Conservation (phyloP, 495 filamentous ascomycete species). For the Podospora appendiculata region DNA sequence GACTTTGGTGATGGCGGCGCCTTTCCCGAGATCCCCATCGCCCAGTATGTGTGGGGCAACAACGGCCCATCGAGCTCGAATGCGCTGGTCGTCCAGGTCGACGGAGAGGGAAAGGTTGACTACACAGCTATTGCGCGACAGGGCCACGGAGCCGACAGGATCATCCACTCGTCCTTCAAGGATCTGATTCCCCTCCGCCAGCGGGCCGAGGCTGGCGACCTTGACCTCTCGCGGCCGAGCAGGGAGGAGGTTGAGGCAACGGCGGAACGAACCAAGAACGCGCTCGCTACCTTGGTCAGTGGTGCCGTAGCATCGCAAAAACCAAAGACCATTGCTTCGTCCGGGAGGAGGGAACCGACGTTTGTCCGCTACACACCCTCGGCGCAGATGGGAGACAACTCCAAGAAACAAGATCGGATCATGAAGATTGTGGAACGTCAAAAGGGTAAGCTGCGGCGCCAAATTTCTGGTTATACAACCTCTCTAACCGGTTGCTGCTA, state of each 20-base stretch:
- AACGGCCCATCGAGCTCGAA: conserved; percentile 69
- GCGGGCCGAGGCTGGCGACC: conserved; percentile 86
- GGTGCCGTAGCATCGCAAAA: conserved; percentile 88
- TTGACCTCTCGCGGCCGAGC: conserved; percentile 80
- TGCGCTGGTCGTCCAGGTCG: conserved; percentile 84
- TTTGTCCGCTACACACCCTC: conserved; percentile 94
- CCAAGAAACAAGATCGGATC: conserved; percentile 84
- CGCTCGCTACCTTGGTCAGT: conserved; percentile 70
- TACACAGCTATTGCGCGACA: conserved; percentile 93
- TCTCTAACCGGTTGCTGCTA: neutral
- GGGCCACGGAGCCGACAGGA: conserved; percentile 73
- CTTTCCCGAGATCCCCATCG: conserved; percentile 89
- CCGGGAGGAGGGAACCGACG: conserved; percentile 71
- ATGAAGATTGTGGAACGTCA: conserved; percentile 97
- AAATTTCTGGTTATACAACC: neutral
- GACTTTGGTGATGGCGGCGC: conserved; percentile 96
- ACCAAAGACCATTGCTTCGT: conserved; percentile 84
- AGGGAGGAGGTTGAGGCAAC: conserved; percentile 75
- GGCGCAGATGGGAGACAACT: conserved; percentile 92
- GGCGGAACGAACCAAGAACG: conserved; percentile 81
- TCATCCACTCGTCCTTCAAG: conserved; percentile 92
- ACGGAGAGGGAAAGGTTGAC: conserved; percentile 85
- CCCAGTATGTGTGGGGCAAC: conserved; percentile 92
- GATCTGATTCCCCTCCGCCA: conserved; percentile 93
- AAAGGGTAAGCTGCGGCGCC: conserved; percentile 28